phyloP scores from a whole-genome alignment of 768 basidiomycete genomes.

The Pholiota microspora region DNA sequence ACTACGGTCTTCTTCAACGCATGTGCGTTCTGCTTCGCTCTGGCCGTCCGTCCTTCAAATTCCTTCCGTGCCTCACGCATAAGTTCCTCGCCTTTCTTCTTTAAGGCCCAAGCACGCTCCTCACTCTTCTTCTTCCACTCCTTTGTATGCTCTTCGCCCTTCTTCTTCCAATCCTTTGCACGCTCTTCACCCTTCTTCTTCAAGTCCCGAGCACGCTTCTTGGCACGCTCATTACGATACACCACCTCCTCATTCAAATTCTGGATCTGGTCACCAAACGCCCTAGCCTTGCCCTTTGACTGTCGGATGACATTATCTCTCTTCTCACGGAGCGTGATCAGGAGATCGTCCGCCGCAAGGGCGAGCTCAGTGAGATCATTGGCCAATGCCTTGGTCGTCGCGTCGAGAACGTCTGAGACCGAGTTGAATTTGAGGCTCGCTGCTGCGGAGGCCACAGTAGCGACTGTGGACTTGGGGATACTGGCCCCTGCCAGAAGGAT shows the following conservation, averaged over 20 bases:
- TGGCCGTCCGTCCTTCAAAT: slow-evolving; percentile 37
- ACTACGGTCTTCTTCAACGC: slow-evolving; percentile 37
- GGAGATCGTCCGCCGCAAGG: slow-evolving; percentile 58
- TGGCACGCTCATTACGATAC: slow-evolving; percentile 51
- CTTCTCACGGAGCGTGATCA: slow-evolving; percentile 48
- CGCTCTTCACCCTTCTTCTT: slow-evolving; percentile 20
- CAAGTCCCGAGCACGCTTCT: slow-evolving; percentile 50
- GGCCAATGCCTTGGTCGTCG: slow-evolving; percentile 43
- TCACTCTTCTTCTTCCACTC: slow-evolving; percentile 35
- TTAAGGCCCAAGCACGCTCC: too few species aligned
- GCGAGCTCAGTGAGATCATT: slow-evolving; percentile 56
- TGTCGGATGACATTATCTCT: slow-evolving; percentile 43
- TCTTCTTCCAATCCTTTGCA: slow-evolving; percentile 50
- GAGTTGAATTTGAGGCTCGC: slow-evolving; percentile 41
- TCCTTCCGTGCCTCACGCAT: slow-evolving; percentile 40
- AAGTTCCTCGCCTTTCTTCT: slow-evolving; percentile 44
- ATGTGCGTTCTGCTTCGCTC: slow-evolving; percentile 42
- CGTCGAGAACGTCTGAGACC: slow-evolving; percentile 47
- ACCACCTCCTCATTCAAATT: slow-evolving; percentile 40
- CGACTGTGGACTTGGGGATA: slow-evolving; percentile 15
- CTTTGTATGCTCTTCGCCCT: slow-evolving; percentile 51
- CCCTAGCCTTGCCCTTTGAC: slow-evolving; percentile 46
- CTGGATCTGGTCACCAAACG: slow-evolving; percentile 42
- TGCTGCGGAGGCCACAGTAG: slow-evolving; percentile 16
- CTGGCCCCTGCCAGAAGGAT: slow-evolving; percentile 16